Percentiles rank a stretch among this genome's conserved stretches.
These are phyloP conservation scores for Herpotrichia juniperi DNA, from an alignment of 2,329 filamentous ascomycete species.

Conservation along the genomic window DNA sequence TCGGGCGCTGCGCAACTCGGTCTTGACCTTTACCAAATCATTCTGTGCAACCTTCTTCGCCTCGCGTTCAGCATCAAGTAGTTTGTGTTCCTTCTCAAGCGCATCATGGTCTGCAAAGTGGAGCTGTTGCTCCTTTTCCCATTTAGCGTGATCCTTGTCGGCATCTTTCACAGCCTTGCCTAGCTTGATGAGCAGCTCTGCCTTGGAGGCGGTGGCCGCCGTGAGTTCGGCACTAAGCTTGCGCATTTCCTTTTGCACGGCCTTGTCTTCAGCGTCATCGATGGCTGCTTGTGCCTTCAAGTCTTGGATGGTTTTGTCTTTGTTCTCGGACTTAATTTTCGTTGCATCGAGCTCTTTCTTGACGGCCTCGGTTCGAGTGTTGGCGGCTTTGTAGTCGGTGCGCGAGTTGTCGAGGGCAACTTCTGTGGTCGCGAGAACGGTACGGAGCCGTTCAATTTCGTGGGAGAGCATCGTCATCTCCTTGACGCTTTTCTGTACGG, in stretches of 20 bases:
- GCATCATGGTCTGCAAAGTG: slow-evolving; percentile 4
- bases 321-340: neutral
- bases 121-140: neutral
- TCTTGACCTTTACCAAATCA: neutral
- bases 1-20: neutral
- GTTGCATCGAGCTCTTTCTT: neutral
- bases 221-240: neutral
- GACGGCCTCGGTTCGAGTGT: neutral
- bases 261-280: neutral
- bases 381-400: neutral
- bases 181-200: neutral
- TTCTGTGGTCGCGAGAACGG: neutral
- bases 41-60: neutral
- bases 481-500: neutral
- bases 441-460: neutral
- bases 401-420: neutral
- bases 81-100: slow-evolving; percentile 1
- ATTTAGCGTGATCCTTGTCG: neutral
- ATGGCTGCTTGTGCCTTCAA: neutral
- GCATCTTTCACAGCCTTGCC: neutral
- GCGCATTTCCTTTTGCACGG: neutral
- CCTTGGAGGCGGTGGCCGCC: neutral
- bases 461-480: neutral
- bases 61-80: neutral
- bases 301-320: neutral